These are phyloP conservation scores for Daldinia childiae DNA, from an alignment of 495 filamentous ascomycete genomes.

Conservation along the genomic window DNA sequence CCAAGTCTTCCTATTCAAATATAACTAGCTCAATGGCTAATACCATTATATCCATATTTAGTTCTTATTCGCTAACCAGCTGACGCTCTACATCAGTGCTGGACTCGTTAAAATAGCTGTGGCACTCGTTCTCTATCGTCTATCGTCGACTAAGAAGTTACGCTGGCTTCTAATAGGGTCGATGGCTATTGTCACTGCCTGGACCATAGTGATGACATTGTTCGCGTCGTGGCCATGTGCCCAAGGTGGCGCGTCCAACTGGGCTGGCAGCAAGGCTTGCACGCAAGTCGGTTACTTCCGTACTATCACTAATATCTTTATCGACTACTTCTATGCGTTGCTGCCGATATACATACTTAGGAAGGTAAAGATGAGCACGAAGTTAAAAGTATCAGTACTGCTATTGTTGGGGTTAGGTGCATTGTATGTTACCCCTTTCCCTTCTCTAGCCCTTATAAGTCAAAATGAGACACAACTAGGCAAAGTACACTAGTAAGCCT, in stretches of 20 bases:
- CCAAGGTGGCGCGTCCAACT: constrained; percentile 41
- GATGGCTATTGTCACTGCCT: constrained; percentile 38
- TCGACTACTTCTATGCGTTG: constrained; percentile 47
- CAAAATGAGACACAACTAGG: no score
- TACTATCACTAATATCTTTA: constrained; percentile 45
- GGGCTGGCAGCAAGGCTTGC: constrained; percentile 41
- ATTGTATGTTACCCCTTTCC: constrained; percentile 32
- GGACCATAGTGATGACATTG: constrained; percentile 45
- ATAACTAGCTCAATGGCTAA: constrained; percentile 10
- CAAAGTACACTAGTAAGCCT: not conserved
- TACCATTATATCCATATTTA: not conserved
- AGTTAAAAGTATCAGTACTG: constrained; percentile 38
- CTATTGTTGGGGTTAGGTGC: constrained; percentile 40
- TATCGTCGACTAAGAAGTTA: constrained; percentile 34
- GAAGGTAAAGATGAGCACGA: constrained; percentile 31
- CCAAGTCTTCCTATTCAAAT: no score
- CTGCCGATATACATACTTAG: constrained; percentile 41
- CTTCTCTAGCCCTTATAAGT: not conserved
- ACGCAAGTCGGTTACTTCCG: constrained; percentile 44
- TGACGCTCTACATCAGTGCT: constrained; percentile 43
- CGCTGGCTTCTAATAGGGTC: constrained; percentile 37
- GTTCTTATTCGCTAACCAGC: constrained; percentile 45
- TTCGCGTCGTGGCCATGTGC: constrained; percentile 46
- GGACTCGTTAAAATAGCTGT: constrained; percentile 45
- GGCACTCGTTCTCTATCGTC: constrained; percentile 43